Conservation (phyloP, 495 filamentous ascomycete genomes). For the Barbatosphaeria neglecta region DNA sequence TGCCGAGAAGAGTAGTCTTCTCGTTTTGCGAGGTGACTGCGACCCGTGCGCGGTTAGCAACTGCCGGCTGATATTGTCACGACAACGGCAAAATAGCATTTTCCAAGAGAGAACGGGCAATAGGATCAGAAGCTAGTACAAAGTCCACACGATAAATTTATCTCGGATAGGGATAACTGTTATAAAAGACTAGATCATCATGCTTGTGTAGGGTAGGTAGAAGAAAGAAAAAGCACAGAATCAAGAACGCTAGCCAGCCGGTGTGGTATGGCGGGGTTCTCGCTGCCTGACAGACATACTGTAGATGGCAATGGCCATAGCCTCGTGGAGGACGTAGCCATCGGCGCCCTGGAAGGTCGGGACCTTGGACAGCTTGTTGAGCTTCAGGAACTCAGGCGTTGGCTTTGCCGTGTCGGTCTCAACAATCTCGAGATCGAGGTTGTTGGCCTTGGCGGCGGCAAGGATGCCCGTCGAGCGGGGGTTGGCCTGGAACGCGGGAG, state of each 20-base stretch:
- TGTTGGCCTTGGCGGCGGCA: conserved; percentile 92
- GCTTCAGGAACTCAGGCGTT: conserved; percentile 64
- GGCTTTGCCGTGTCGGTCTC: conserved; percentile 50
- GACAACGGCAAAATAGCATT: conserved; percentile 3
- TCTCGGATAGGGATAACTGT: conserved; percentile 99
- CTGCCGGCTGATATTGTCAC: conserved; percentile 2
- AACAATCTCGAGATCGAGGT: conserved; percentile 78
- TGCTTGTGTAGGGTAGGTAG: conserved; percentile 18
- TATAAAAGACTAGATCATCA: conserved; percentile 69
- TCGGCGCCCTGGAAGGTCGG: conserved; percentile 88
- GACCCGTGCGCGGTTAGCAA: conserved; percentile 21
- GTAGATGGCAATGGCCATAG: conserved; percentile 93
- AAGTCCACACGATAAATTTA: conserved; percentile 54
- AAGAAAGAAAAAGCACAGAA: background rate
- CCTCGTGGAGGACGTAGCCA: conserved; percentile 81
- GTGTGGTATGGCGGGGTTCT: background rate
- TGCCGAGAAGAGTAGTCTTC: conserved; percentile 96
- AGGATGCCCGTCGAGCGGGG: conserved; percentile 75
- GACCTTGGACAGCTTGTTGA: conserved; percentile 80
- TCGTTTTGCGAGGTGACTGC: conserved; percentile 98
- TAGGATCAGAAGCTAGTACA: conserved; percentile 47
- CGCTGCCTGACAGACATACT: conserved; percentile 44
- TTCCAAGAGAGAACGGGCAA: conserved; percentile 7
- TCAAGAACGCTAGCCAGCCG: too few relatives aligned
- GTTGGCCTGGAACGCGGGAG: conserved; percentile 82